Evolutionary conservation across 2,329 filamentous ascomycete genomes (phyloP).

Genomic region (Leptographium procerum): DNA sequence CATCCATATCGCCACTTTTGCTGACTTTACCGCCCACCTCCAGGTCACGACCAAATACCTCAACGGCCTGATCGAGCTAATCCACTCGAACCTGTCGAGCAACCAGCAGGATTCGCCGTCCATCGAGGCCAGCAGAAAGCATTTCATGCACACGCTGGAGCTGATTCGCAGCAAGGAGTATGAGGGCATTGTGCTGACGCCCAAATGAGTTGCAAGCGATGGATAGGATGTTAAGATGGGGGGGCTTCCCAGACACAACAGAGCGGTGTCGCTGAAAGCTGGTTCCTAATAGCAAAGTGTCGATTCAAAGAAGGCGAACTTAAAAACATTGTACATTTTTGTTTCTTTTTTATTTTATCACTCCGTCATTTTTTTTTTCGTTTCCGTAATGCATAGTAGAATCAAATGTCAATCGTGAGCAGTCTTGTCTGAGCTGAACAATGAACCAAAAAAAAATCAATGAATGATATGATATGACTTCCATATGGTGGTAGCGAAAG

Average conservation of each 20-base stretch:
- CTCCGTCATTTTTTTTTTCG: background rate
- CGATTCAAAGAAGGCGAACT: background rate
- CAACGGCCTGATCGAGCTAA: slow-evolving; percentile 94
- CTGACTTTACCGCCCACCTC: background rate
- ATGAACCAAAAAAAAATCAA: background rate
- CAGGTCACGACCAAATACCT: slow-evolving; percentile 90
- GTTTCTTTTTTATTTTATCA: background rate
- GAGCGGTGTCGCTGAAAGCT: background rate
- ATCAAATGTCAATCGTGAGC: background rate
- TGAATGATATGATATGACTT: too few relatives aligned
- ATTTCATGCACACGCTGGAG: slow-evolving; percentile 89
- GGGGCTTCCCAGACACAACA: background rate
- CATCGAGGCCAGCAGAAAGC: slow-evolving; percentile 80
- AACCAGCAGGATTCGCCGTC: slow-evolving; percentile 71
- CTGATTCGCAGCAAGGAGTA: slow-evolving; percentile 89
- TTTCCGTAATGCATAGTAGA: background rate
- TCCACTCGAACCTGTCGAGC: slow-evolving; percentile 86
- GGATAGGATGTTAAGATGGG: too few relatives aligned
- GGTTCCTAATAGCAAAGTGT: background rate
- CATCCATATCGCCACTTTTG: too few relatives aligned
- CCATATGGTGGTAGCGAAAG: background rate
- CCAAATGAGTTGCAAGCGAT: slow-evolving; percentile 34
- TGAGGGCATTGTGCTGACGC: slow-evolving; percentile 73
- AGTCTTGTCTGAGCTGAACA: too few relatives aligned
- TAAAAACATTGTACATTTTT: background rate